Conservation (phyloP, 345 rosid species). For the Salix exigua region DNA sequence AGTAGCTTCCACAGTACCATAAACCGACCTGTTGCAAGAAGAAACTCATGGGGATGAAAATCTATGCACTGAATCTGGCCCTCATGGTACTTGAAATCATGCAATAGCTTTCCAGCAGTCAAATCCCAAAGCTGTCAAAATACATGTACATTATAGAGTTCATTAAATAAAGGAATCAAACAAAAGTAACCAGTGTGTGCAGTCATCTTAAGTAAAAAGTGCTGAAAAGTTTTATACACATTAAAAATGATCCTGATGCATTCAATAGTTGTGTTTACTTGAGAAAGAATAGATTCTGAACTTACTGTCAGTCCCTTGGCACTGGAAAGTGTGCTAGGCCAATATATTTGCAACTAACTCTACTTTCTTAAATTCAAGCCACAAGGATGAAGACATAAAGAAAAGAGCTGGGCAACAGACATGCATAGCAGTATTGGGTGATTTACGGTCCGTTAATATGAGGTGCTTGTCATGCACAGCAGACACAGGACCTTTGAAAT, state of each 20-base stretch:
- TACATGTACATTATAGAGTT: conserved; percentile 5
- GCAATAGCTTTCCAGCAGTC: conserved; percentile 94
- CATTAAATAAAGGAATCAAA: background rate
- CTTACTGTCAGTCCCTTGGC: background rate
- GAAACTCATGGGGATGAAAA: conserved; percentile 96
- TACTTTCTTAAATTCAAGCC: background rate
- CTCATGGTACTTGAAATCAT: conserved; percentile 87
- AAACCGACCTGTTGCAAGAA: conserved; percentile 86
- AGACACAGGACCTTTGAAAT: background rate
- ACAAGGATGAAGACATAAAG: background rate
- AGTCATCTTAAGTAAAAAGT: background rate
- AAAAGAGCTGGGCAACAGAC: background rate
- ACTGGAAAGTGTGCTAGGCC: background rate
- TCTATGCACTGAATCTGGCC: conserved; percentile 96
- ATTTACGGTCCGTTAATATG: background rate
- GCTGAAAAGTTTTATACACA: background rate
- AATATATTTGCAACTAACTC: background rate
- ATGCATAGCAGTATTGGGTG: background rate
- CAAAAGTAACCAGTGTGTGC: background rate
- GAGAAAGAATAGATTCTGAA: background rate
- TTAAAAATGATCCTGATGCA: background rate
- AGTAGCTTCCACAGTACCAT: background rate
- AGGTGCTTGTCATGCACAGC: background rate
- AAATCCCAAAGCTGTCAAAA: conserved; percentile 87
- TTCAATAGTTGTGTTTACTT: background rate